Evolutionary conservation across 257 asterid genomes (phyloP), one percentile per base, ranked within the genome.

Genomic region (Solanum pimpinellifolium): DNA sequence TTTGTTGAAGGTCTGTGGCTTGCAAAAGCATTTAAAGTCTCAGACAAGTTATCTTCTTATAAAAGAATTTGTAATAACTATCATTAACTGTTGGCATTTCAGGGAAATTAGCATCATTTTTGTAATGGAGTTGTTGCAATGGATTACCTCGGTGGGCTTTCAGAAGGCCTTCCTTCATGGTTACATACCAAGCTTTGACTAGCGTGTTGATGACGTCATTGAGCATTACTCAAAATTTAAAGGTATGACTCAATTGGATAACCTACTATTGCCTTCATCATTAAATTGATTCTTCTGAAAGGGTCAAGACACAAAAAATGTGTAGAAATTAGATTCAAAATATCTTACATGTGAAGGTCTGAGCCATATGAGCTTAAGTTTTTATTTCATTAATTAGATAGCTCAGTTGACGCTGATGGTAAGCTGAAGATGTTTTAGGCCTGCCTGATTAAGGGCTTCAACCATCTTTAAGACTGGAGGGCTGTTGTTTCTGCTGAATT

Each of bases 91-190:
- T 83, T 96, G 99, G 99, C 85, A 86, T 94, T 84, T 98, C 98
- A 44, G 92, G 97, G 90, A 96, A 93, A 91, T 89, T 97, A 85
- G 97, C 99, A 75, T 91, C 95, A 5, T 86, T 91, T 93, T n/a
- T 98, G 98, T 18, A 96, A 92, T 85, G 99, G 93, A 87, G 98
- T 97, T 87, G 93, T 95, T 74, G 98, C 99, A 14, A 93, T 97
- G 98, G 99, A 96, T 89, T 97, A 92, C 90, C 98, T 96, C 3
- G 96, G 98, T 88, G 98, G 99, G 74, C 94, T 97, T 60, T 97
- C 99, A 23, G 93, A 97, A 91, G 99, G 99, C 74, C 93, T 97
- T 49, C 70, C 93, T 96, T 49, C 98, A 97, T 83, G 94, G 98
- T 81, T 97, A 90, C 86, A 87, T 97, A 86, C 93, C 94, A 41